Conservation (phyloP, 1,139 yeast genomes). For the Yamadazyma trypodendri region DNA sequence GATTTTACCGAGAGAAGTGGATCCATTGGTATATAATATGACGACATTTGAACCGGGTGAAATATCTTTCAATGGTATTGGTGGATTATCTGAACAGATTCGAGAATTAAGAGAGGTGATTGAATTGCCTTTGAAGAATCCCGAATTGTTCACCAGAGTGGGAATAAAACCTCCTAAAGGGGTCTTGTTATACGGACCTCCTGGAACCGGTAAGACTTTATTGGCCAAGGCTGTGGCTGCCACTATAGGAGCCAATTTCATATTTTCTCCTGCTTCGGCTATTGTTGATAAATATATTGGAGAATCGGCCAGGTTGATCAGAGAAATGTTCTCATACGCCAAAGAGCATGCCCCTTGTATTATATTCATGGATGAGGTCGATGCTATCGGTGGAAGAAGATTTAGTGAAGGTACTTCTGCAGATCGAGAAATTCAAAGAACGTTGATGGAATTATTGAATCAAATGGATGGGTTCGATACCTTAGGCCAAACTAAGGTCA, state of each 20-base stretch:
- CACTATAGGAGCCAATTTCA: conserved; percentile 96
- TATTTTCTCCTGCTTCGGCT: conserved; percentile 96
- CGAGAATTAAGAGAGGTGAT: conserved; percentile 97
- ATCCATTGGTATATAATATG: conserved; percentile 98
- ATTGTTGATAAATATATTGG: conserved; percentile 99
- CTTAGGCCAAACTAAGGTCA: conserved; percentile 94
- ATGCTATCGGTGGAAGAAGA: conserved; percentile 98
- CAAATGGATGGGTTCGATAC: conserved; percentile 99
- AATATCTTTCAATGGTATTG: conserved; percentile 90
- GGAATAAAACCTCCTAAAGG: conserved; percentile 99
- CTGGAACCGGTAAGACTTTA: conserved; percentile 96
- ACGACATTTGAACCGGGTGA: conserved; percentile 97
- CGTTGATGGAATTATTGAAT: conserved; percentile 94
- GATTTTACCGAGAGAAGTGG: conserved; percentile 95
- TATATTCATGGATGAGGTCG: conserved; percentile 98
- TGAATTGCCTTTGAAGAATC: conserved; percentile 94
- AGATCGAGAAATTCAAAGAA: conserved; percentile 98
- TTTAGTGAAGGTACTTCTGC: conserved; percentile 99
- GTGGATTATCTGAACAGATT: conserved; percentile 95
- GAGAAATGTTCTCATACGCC: conserved; percentile 99
- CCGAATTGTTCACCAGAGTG: conserved; percentile 91
- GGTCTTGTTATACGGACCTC: conserved; percentile 96
- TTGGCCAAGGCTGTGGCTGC: conserved; percentile 99
- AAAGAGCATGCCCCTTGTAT: conserved; percentile 98
- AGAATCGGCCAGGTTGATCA: conserved; percentile 91